Base-by-base conservation (phyloP, 768 basidiomycete genomes). In the Hypsizygus marmoreus region DNA sequence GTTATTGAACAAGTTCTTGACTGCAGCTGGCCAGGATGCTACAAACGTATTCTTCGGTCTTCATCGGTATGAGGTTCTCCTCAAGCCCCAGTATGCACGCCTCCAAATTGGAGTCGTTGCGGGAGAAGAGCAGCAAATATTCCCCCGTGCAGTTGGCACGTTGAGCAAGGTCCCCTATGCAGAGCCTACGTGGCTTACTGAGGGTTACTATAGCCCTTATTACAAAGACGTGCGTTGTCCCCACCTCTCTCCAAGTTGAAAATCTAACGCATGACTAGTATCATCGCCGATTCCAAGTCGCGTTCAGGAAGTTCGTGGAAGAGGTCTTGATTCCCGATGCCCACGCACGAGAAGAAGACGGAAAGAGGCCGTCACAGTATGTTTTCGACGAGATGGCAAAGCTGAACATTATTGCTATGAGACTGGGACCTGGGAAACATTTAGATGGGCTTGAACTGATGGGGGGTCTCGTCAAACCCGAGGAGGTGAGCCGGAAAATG, bases 31-130 rank as follows among this genome's bases (percentile, higher is more conserved):
- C 7, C 77, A 89, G 63, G 93, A 97, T 56, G 86, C 86, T 1
- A 95, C 93, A 0, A 86, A 91, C 26, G 78, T 79, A 4, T 97
- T 97, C 73, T 97, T 86, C 57, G 81, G 88, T 42, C 82, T 97
- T 30, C 95, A 98, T 62, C 80, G 91, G 17, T 79, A 85, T 31
- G 93, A 95, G 57, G 82, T 97, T 12, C 76, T 97, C 33, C 69
- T 77, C 46, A 82, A 76, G 53, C 84, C 89, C 0, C 86, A 89
- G 45, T 91, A 85, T 56, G 66, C 75, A 40, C 81, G 89, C 2
- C 74, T 94, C 10, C 76, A 81, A 49, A 81, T 95, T 45, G 93
- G 92, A n/a, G 70, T 65, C 10, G 72, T 95, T 45, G 70, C 75
- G 38, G 90, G 82, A 35, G 75, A 88, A 68, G 64, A 77, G 56